Percentiles rank a stretch among this genome's conserved stretches.
Evolutionary conservation across 1,139 yeast genomes (phyloP).

Genomic region (Yamadazyma aaseri): DNA sequence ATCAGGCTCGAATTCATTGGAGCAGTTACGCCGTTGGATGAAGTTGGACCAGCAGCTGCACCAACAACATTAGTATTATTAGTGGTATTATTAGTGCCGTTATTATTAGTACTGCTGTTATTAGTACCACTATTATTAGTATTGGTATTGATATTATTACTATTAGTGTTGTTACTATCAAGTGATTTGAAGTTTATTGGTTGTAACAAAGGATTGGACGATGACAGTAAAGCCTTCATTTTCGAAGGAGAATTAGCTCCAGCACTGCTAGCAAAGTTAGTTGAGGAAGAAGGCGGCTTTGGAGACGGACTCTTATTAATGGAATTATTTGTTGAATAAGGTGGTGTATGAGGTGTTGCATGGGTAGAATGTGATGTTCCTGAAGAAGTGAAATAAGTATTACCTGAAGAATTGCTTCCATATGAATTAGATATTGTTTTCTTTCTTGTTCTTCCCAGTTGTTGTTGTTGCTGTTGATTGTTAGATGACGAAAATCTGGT

Average conservation of each 20-base stretch:
- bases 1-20: not conserved
- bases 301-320: conserved; percentile 34
- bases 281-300: conserved; percentile 39
- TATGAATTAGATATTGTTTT: conserved; percentile 41
- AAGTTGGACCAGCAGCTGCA: not conserved
- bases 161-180: conserved; percentile 4
- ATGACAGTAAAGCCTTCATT: conserved; percentile 54
- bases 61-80: too few relatives aligned
- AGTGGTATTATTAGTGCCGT: too few relatives aligned
- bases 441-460: conserved; percentile 38
- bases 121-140: not conserved
- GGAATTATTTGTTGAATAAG: conserved; percentile 23
- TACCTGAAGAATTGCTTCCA: conserved; percentile 17
- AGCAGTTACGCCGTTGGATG: conserved; percentile 1
- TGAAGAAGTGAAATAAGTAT: conserved; percentile 7
- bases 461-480: conserved; percentile 16
- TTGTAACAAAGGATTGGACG: conserved; percentile 52
- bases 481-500: conserved; percentile 28
- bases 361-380: conserved; percentile 5
- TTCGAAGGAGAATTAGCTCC: conserved; percentile 45
- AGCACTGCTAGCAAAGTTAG: conserved; percentile 18
- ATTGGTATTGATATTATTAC: conserved; percentile 1
- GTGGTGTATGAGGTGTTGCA: conserved; percentile 37
- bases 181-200: conserved; percentile 53
- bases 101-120: conserved; percentile 3